Base-by-base conservation (phyloP, 306 rosid genomes). In the Canavalia ensiformis region DNA sequence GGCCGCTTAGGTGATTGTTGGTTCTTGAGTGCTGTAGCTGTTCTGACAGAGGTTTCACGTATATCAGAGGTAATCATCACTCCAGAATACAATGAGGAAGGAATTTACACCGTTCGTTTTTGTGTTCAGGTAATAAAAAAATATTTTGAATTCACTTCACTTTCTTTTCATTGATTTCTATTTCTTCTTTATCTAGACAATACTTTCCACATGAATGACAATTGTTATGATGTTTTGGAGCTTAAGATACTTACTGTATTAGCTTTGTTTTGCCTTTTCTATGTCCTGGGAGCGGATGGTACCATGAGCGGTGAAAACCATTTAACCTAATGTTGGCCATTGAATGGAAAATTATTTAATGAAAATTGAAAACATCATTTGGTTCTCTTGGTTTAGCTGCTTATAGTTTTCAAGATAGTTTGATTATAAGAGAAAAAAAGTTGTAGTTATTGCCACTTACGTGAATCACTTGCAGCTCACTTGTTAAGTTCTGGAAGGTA, bases 21-120 rank as follows among this genome's bases (percentile, higher is more conserved):
- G 99, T 96, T 96, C 87, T 88, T 96, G 87, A 96, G 99, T 64
- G 99, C 99, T 71, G 99, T 96, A 77, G 99, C 99, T 75, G 99
- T 96, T 84, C 81, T 96, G 81, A 88, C 99, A 10, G 98, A 96
- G 87, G 93, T 94, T 81, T 93, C 99, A 66, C 91, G 92, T 56
- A 93, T 96, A 89, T 90, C 97, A 11, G 97, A 96, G 84, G 99
- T 96, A 59, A 90, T 96, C 62, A 96, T 96, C 84, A 96, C 99
- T 78, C 98, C 96, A 52, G 93, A 83, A 9, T 96, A 92, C 83
- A 96, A 96, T n/a, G 99, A 96, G 49, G 98, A 93, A 80, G 99
- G 99, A 52, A 92, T 96, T 77, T 96, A 96, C 84, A 93, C 98
- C 4, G 91, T 96, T 70, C 94, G 99, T 74, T 96, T 96, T 85